A percentile compares a stretch with the other conserved stretches of the same genome.
Evolutionary conservation across 2,329 filamentous ascomycete genomes (phyloP).

Genomic region (Fusarium goolgardi): DNA sequence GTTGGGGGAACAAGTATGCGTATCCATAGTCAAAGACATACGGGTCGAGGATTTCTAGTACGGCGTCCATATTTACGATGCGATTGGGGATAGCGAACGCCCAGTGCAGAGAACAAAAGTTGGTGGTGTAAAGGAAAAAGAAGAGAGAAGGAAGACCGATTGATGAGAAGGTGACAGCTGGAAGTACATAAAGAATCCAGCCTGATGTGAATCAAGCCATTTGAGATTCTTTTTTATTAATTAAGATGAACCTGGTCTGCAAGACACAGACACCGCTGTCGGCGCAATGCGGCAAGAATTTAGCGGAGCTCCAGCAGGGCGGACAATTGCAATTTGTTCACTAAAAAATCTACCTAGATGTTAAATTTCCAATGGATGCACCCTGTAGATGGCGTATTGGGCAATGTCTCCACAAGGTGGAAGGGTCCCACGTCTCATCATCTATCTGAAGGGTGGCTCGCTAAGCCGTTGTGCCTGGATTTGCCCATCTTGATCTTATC

Average conservation of each 20-base stretch:
- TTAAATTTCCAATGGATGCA: conserved; percentile 26
- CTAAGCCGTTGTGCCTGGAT: conserved; percentile 38
- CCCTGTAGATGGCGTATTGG: background rate
- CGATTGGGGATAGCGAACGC: conserved; percentile 2
- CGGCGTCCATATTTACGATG: conserved; percentile 51
- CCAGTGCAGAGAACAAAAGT: background rate
- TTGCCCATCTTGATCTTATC: conserved; percentile 43
- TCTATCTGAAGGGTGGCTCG: conserved; percentile 4
- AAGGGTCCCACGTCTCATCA: conserved; percentile 27
- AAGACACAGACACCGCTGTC: conserved; percentile 14
- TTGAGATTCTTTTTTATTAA: conserved; percentile 20
- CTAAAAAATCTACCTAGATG: conserved; percentile 2
- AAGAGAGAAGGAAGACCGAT: conserved; percentile 5
- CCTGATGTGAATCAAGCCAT: conserved; percentile 14
- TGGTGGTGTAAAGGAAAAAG: background rate
- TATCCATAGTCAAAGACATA: conserved; percentile 56
- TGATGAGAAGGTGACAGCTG: conserved; percentile 20
- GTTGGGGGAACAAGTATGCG: conserved; percentile 52
- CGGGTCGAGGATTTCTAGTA: conserved; percentile 57
- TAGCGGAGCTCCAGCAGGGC: conserved; percentile 12
- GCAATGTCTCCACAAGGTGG: conserved; percentile 15
- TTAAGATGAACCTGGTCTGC: conserved; percentile 13
- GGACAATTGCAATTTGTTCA: background rate
- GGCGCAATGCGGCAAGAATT: conserved; percentile 25
- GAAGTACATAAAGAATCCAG: background rate